Base-by-base conservation (phyloP, 2,329 filamentous ascomycete species). In the Neonectria coccinea region DNA sequence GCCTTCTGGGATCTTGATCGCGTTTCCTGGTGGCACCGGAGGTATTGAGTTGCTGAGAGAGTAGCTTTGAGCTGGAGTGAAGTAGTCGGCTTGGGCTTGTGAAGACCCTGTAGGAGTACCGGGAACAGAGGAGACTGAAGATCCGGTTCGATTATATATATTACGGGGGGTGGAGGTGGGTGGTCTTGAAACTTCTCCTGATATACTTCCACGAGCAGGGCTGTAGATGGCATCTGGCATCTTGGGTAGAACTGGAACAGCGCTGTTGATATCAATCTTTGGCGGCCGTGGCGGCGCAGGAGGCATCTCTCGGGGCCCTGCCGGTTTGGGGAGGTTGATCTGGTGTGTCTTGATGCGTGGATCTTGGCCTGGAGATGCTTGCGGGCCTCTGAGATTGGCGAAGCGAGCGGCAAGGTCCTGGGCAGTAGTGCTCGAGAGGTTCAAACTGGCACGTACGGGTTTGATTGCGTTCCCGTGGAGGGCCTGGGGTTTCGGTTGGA, bases 201-300 rank as follows among this genome's bases (percentile, higher is more conserved):
- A 88, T 5, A 90, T 83, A 60, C 89, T 91, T 29, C 92, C 92
- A 36, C 91, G 85, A 1, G 90, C 90, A n/a, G 92, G 92, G 71
- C 89, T 93, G 74, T 94, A 94, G 4, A 92, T 92, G 8, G 92
- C 90, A 72, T 90, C 90, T 1, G 92, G 92, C 50, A 90, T 79
- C 75, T 91, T 91, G 11, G 91, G 91, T 73, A 93, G 80, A 16
- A 82, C 83, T 11, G 86, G 83, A 8, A 87, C 76, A n/a, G 84
- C 75, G 27, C 81, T 86, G 51, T 86, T 81, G 1, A 89, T 70
- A 3, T 83, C 81, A 10, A 86, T 74, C 55, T 82, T 82, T 1
- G 81, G 79, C 33, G 81, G 79, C 47, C 82, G 81, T 18, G 78
- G 69, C 27, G 78, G 75, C 5, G 84, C 84, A 33, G 77, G 75